These are phyloP conservation scores for Plicaturopsis crispa DNA, from an alignment of 768 basidiomycete genomes.

Conservation along the genomic window DNA sequence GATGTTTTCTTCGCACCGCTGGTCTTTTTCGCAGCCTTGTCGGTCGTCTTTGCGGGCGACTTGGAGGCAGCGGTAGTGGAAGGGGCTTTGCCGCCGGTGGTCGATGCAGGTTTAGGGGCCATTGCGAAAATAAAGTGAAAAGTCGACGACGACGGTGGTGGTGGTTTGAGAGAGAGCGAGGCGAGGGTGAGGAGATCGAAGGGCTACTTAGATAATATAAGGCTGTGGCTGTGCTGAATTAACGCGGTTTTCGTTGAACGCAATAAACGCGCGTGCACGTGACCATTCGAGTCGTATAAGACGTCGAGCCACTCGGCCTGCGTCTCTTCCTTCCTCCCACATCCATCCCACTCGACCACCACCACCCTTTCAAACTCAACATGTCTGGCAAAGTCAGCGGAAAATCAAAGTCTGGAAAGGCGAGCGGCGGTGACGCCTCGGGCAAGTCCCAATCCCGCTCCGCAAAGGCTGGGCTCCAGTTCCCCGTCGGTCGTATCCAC, in stretches of 20 bases:
- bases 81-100: slow-evolving; percentile 30
- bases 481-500: slow-evolving; percentile 92
- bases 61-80: slow-evolving; percentile 41
- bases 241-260: too few relatives aligned
- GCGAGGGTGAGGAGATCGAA: too few relatives aligned
- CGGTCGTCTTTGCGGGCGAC: slow-evolving; percentile 35
- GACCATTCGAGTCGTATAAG: background rate
- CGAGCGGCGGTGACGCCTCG: slow-evolving; percentile 34
- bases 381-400: slow-evolving; percentile 34
- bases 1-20: slow-evolving; percentile 51
- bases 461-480: slow-evolving; percentile 71
- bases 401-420: slow-evolving; percentile 69
- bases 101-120: slow-evolving; percentile 28
- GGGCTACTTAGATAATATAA: too few relatives aligned
- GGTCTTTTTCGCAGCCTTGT: slow-evolving; percentile 33
- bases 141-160: background rate
- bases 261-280: too few relatives aligned
- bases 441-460: slow-evolving; percentile 63
- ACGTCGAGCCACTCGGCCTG: background rate
- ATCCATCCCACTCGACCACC: too few relatives aligned
- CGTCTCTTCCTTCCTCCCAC: background rate
- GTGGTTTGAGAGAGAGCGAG: background rate
- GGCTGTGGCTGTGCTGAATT: too few relatives aligned
- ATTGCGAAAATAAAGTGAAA: background rate
- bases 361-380: background rate